Base-by-base conservation (phyloP, 805 yeast species). In the Candida michaelii region DNA sequence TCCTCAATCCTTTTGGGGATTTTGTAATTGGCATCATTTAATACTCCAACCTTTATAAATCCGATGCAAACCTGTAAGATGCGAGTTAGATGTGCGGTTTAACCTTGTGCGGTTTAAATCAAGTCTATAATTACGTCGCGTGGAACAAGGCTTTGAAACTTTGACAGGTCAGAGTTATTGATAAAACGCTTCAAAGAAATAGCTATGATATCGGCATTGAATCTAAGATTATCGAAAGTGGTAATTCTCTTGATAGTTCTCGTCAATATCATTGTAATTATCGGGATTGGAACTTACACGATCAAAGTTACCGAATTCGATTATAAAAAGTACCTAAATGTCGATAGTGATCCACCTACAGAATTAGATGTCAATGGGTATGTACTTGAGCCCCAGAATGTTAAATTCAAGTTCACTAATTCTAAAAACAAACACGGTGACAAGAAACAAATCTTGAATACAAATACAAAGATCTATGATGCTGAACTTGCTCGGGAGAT, bases 391-490 rank as follows among this genome's bases (percentile, higher is more conserved):
- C 62, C 60, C 2, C 50, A 53, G 11, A 53, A 62, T 33, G 74
- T 70, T n/a, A 39, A 55, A 35, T 64, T 71, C 50, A 47, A 56
- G 42, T 71, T 60, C 41, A 33, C 52, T 14, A 68, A 68, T 43
- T 54, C 57, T 4, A 52, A 53, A 40, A 37, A 50, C 7, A 62
- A 59, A 41, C 30, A 44, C 9, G 71, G 68, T 7, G 37, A 46
- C n/a, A 58, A 56, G 10, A 59, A 66, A 27, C 56, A 63, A 31
- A 55, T 73, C 3, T 56, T 75, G 14, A 46, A 60, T 23, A 49
- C 39, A 15, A 79, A 80, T 52, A 62, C 58, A 44, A 45, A 65
- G 12, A 44, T 60, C 9, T 70, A 78, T 50, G 58, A 63, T 16
- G 53, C 61, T 2, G 61, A 74, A 12, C 43, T 77, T 42, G 45